These are phyloP conservation scores for Pleurotus tuoliensis DNA, from an alignment of 768 basidiomycete species.

Conservation along the genomic window DNA sequence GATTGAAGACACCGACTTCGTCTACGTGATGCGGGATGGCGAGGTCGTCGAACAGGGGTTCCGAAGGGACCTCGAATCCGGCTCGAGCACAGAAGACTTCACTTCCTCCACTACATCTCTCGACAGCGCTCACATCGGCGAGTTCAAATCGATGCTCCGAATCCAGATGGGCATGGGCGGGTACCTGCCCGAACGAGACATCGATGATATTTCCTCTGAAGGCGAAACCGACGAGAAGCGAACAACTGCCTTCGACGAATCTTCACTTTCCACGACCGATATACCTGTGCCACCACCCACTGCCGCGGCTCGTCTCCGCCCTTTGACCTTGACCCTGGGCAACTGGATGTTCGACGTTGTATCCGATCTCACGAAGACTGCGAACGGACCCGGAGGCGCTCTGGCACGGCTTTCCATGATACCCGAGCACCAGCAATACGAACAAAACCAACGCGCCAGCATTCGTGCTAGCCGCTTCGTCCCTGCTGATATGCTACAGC, in stretches of 20 bases:
- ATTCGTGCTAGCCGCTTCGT: constrained; percentile 28
- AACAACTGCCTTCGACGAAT: not conserved
- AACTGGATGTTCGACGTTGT: constrained; percentile 86
- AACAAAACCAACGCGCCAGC: constrained; percentile 1
- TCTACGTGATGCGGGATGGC: constrained; percentile 87
- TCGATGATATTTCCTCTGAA: not conserved
- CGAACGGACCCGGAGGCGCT: constrained; percentile 1
- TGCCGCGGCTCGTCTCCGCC: constrained; percentile 8
- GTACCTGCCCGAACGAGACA: constrained; percentile 37
- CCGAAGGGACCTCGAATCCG: constrained; percentile 68
- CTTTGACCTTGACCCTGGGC: constrained; percentile 61
- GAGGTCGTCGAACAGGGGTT: constrained; percentile 84
- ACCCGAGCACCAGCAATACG: constrained; percentile 19
- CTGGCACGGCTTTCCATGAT: constrained; percentile 3
- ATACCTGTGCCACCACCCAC: constrained; percentile 10
- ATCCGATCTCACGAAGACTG: constrained; percentile 50
- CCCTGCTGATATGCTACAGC: constrained; percentile 27
- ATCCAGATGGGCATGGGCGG: constrained; percentile 53
- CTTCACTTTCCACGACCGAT: not conserved
- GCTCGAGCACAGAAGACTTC: constrained; percentile 5
- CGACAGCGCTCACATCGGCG: constrained; percentile 39
- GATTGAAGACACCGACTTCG: constrained; percentile 72
- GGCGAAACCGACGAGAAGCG: constrained; percentile 2
- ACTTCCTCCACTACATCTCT: constrained; percentile 10
- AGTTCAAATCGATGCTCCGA: constrained; percentile 69